phyloP scores from a whole-genome alignment of 176 grass and related monocot species.

The Aegilops speltoides region DNA sequence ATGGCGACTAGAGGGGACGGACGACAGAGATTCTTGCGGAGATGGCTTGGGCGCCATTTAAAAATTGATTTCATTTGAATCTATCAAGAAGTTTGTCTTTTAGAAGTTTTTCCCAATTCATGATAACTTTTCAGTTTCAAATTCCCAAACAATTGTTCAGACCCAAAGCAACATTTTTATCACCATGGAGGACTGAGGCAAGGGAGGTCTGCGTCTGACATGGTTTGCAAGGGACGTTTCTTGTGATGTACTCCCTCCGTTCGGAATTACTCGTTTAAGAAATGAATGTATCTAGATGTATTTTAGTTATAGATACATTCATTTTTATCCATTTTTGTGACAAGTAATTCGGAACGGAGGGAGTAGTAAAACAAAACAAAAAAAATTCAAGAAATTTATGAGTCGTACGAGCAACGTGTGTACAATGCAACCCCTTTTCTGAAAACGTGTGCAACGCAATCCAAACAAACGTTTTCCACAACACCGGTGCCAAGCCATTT shows the following conservation, averaged over 20 bases:
- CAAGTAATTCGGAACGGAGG: too few species aligned
- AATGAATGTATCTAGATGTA: too few species aligned
- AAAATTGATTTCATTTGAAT: not conserved
- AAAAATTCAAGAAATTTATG: not conserved
- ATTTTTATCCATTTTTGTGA: too few species aligned
- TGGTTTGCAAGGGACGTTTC: not conserved
- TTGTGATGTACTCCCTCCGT: too few species aligned
- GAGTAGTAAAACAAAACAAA: not conserved
- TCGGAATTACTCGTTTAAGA: too few species aligned
- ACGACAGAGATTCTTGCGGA: too few species aligned
- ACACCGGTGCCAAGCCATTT: not conserved
- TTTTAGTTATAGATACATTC: too few species aligned
- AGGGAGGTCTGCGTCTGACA: not conserved
- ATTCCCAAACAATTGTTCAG: too few species aligned
- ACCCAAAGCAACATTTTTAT: not conserved
- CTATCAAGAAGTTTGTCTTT: not conserved
- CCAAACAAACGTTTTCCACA: constrained; percentile 4
- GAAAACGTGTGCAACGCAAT: not conserved
- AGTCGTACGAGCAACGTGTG: not conserved
- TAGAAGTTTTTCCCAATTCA: not conserved
- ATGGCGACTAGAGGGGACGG: too few species aligned
- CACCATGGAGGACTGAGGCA: not conserved
- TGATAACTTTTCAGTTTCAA: not conserved
- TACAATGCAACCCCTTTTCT: not conserved
- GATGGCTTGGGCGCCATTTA: too few species aligned